These are phyloP conservation scores for Didymella arachidicola DNA, from an alignment of 2,329 filamentous ascomycete genomes.

Conservation along the genomic window DNA sequence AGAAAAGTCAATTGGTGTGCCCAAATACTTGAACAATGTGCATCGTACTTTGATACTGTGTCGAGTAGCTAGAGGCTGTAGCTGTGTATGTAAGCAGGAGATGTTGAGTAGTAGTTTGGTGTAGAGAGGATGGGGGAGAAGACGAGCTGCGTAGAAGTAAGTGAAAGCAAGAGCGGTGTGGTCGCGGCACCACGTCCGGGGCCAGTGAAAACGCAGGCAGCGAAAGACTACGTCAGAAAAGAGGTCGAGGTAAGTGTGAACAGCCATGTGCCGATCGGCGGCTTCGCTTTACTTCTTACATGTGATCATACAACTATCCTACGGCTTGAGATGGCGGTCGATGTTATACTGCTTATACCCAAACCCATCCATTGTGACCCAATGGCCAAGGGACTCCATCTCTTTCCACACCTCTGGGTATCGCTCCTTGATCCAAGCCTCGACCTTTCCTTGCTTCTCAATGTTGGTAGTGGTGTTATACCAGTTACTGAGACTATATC, in stretches of 20 bases:
- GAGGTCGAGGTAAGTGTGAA: neutral
- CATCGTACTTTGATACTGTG: neutral
- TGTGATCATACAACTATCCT: neutral
- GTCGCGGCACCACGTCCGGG: neutral
- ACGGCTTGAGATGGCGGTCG: constrained; percentile 43
- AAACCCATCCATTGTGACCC: constrained; percentile 47
- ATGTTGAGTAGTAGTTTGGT: neutral
- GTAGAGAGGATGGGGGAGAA: neutral
- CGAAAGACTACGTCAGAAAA: neutral
- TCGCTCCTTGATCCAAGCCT: constrained; percentile 73
- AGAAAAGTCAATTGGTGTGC: too few relatives aligned
- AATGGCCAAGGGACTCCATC: constrained; percentile 62
- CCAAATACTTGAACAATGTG: neutral
- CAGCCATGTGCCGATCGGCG: neutral
- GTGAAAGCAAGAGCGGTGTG: neutral
- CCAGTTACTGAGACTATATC: constrained; percentile 71
- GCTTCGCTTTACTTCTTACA: neutral
- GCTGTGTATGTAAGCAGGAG: neutral
- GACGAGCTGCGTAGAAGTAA: neutral
- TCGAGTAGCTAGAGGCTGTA: neutral
- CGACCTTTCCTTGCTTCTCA: constrained; percentile 72
- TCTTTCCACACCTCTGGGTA: constrained; percentile 75
- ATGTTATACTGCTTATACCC: constrained; percentile 48
- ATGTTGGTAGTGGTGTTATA: constrained; percentile 76
- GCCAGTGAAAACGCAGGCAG: neutral